Evolutionary conservation across 2,329 filamentous ascomycete species (phyloP).

Genomic region (Fusarium setosum): DNA sequence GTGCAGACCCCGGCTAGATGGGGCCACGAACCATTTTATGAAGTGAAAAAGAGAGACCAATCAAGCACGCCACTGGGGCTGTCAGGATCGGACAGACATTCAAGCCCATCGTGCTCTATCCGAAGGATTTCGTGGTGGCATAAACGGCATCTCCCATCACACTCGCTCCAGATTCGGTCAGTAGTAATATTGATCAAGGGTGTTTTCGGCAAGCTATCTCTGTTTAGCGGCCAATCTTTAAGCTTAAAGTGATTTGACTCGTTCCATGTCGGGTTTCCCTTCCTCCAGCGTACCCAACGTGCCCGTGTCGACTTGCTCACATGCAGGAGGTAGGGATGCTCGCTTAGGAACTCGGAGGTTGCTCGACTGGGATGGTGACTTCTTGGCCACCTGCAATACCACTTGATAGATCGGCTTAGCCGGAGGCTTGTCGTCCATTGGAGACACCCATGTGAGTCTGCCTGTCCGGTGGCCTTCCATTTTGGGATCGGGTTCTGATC

Average conservation of each 20-base stretch:
- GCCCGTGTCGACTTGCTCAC: background rate
- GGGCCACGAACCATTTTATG: background rate
- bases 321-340: background rate
- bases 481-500: background rate
- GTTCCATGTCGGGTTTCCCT: background rate
- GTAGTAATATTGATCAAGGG: background rate
- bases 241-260: constrained; percentile 3
- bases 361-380: background rate
- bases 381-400: background rate
- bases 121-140: background rate
- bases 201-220: background rate
- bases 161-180: background rate
- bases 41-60: background rate
- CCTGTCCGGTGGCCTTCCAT: background rate
- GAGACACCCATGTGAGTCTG: constrained; percentile 1
- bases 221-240: background rate
- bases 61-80: background rate
- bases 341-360: background rate
- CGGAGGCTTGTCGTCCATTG: background rate
- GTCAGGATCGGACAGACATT: background rate
- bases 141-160: background rate
- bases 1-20: too few species aligned
- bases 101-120: background rate
- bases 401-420: background rate
- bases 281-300: background rate